Base-by-base conservation (phyloP, 768 basidiomycete species). In the Termitomyces sp. region DNA sequence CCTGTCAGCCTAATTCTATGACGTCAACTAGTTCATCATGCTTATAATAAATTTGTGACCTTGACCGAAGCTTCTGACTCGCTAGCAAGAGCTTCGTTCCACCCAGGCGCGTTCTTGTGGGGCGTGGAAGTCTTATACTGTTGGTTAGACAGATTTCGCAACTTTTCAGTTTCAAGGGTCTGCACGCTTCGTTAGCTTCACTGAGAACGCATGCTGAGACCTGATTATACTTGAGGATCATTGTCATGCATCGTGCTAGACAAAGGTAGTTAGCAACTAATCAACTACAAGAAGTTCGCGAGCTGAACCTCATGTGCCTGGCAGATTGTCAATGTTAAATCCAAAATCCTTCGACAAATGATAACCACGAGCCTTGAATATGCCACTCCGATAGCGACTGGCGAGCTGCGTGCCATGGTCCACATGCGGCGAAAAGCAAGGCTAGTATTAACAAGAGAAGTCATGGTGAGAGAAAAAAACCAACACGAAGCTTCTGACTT, bases 61-160 rank as follows among this genome's bases (percentile, higher is more conserved):
- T 89, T 88, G 45, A 88, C 73, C 17, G 72, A 69, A 4, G 88
- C 87, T 68, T 89, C 87, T 2, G 88, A 88, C 11, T 75, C 59
- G 54, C 76, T 79, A 0, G 87, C 87, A 12, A 89, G 77, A 25
- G 68, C 66, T 61, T 89, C 87, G 59, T 88, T 88, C 87, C 87
- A 89, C 1, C 86, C 87, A 3, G 85, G 86, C 0, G 86, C 84
- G 59, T 80, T 66, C 11, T 75, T 61, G 54, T 79, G 76, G 10
- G 80, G 76, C 1, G 81, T 75, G 2, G 80, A 76, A 1, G 75
- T 79, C 58, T 71, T 70, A 63, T 80, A 72, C 30, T 81, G 77
- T 3, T 65, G 64, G 6, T 71, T 69, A 21, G 73, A 63, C 40
- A 82, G 67, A 62, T 81, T 81, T n/a, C 78, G 73, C 12, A 60